Base-by-base conservation (phyloP, 2,329 filamentous ascomycete genomes). In the Calonectria pseudoreteaudii region DNA sequence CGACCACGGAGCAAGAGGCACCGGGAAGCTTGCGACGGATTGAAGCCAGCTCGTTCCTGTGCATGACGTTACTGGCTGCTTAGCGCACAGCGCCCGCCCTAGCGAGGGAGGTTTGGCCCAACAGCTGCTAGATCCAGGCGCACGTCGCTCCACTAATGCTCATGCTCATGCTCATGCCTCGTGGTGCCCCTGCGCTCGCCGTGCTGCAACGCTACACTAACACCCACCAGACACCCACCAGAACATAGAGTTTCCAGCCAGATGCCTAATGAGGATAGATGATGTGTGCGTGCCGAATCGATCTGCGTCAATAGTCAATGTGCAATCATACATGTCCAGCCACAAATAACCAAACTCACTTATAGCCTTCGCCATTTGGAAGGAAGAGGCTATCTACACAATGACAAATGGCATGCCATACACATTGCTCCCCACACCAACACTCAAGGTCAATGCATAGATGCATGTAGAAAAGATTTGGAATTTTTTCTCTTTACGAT, bases 401-500 rank as follows among this genome's bases (percentile, higher is more conserved):
- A 23, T 47, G 18, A 8, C 44, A 23, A 11, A 23, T 47, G 18
- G 20, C 44, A 23, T 9, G 10, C 9, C 41, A 44, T 7, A 14
- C 38, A 41, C 41, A 47, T 47, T 47, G 44, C 20, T 47, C 7
- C 41, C 31, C 38, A 6, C 38, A 16, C 38, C 38, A 41, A 41
- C 41, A 8, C 41, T 47, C 16, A 18, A 34, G 20, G 20, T 16
- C 31, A 44, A 28, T 62, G 10, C 31, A 23, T 41, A 41, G 5
- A 5, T 70, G 31, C 28, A 13, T 36, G 58, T 71, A n/a, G n/a
- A 62, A 62, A 62, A 66, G 41, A 26, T 70, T 70, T 72, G 60
- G 62, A 53, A 66, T 73, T 71, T 62, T 71, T 64, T 64, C 56
- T 52, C 56, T 74, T 67, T 71, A 36, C 64, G 74, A 58, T 79